A percentile compares a stretch with the other conserved stretches of the same genome.
These are phyloP conservation scores for Schizophyllum commune DNA, from an alignment of 1,284 basidiomycete species.

Conservation along the genomic window DNA sequence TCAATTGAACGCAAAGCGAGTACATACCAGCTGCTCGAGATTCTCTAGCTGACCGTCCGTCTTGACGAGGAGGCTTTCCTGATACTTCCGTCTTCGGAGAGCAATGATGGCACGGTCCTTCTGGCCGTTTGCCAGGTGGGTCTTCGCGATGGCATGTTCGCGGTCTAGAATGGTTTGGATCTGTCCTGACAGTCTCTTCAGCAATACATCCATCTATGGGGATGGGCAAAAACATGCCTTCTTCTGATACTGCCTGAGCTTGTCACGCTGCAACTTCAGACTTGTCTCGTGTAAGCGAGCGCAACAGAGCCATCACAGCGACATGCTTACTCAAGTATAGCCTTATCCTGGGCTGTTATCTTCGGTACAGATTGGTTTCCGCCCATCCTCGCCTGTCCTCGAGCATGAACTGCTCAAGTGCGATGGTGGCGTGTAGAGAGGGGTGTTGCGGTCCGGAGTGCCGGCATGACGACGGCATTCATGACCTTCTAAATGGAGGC, in stretches of 20 bases:
- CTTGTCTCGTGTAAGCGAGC: slow-evolving; percentile 25
- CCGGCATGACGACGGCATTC: not conserved
- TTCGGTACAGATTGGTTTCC: slow-evolving; percentile 75
- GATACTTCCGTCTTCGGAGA: slow-evolving; percentile 86
- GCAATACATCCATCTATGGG: not conserved
- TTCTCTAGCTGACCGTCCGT: slow-evolving; percentile 89
- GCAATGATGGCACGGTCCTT: slow-evolving; percentile 86
- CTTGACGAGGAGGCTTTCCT: slow-evolving; percentile 80
- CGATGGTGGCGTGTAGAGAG: no score
- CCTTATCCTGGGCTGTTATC: slow-evolving; percentile 85
- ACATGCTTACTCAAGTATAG: slow-evolving; percentile 11
- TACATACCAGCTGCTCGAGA: slow-evolving; percentile 70
- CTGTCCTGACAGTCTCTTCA: slow-evolving; percentile 32
- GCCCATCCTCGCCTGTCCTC: slow-evolving; percentile 40
- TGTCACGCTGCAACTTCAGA: slow-evolving; percentile 93
- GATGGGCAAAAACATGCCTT: slow-evolving; percentile 45
- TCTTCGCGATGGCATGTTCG: slow-evolving; percentile 85
- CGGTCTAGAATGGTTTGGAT: slow-evolving; percentile 82
- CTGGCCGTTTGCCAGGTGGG: slow-evolving; percentile 74
- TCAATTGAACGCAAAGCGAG: not conserved
- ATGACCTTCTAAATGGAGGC: not conserved
- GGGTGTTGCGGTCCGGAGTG: not conserved
- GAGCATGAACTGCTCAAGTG: not conserved
- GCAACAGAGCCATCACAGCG: slow-evolving; percentile 1
- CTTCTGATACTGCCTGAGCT: slow-evolving; percentile 92